Conservation (phyloP, 1,284 basidiomycete species). For the Austroboletus olivaceoglutinosus region DNA sequence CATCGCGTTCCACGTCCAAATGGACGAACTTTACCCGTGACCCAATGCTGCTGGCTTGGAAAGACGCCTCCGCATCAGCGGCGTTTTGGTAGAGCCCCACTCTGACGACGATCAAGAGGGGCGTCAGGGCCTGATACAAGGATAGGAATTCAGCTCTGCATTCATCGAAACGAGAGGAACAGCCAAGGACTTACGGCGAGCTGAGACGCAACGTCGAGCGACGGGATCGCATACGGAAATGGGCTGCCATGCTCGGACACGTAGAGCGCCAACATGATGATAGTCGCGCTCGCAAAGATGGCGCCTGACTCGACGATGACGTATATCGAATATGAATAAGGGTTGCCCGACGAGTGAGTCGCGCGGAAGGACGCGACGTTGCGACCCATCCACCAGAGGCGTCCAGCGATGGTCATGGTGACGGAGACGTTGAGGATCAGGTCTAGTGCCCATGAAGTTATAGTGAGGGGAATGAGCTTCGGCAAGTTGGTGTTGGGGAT, state of each 20-base stretch:
- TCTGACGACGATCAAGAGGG: constrained; percentile 18
- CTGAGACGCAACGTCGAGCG: constrained; percentile 16
- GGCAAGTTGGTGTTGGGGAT: constrained; percentile 9
- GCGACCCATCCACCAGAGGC: constrained; percentile 16
- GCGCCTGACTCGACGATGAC: constrained; percentile 17
- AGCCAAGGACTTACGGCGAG: constrained; percentile 10
- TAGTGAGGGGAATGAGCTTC: constrained; percentile 9
- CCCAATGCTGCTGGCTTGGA: background rate
- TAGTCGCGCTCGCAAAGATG: constrained; percentile 15
- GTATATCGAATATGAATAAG: constrained; percentile 14
- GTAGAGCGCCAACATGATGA: constrained; percentile 16
- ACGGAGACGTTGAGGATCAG: constrained; percentile 14
- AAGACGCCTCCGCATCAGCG: background rate
- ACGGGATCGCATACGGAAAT: constrained; percentile 16
- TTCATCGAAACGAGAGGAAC: background rate
- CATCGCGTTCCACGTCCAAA: background rate
- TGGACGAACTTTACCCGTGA: background rate
- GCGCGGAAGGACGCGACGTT: constrained; percentile 7
- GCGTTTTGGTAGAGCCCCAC: constrained; percentile 9
- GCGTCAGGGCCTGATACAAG: constrained; percentile 11
- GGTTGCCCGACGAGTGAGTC: constrained; percentile 7
- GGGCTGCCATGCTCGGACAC: constrained; percentile 9
- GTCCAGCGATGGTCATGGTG: constrained; percentile 16
- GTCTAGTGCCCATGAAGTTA: constrained; percentile 16
- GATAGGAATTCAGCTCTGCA: background rate